Conservation (phyloP, 179 eudicot genomes). For the Beta corolliflora region DNA sequence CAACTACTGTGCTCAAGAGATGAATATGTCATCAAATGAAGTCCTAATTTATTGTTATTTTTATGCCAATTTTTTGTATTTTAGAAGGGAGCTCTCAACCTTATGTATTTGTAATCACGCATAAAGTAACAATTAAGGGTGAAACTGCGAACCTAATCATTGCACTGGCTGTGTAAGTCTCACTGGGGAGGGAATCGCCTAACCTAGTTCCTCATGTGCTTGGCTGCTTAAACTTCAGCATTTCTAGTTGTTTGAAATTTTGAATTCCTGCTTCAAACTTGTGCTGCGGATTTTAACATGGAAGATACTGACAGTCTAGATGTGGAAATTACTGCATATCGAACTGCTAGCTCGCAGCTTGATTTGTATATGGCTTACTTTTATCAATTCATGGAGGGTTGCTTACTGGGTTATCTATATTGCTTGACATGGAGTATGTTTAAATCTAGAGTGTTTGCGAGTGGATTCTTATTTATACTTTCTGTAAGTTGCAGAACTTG, state of each 20-base stretch:
- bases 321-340: background rate
- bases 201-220: background rate
- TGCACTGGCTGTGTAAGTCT: background rate
- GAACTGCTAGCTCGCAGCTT: conserved; percentile 15
- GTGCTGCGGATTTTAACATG: background rate
- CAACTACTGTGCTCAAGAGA: background rate
- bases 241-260: background rate
- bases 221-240: background rate
- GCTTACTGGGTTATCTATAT: background rate
- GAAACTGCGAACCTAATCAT: background rate
- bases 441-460: background rate
- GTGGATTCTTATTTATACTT: background rate
- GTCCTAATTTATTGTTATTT: background rate
- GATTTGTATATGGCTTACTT: background rate
- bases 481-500: background rate
- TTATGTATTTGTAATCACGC: background rate
- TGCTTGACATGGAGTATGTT: background rate
- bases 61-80: background rate
- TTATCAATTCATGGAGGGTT: background rate
- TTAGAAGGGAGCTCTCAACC: background rate
- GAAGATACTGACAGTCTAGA: background rate
- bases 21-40: background rate
- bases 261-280: background rate
- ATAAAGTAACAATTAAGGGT: background rate
- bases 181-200: background rate